phyloP scores from a whole-genome alignment of 805 yeast genomes.

The Candida oleophila region DNA sequence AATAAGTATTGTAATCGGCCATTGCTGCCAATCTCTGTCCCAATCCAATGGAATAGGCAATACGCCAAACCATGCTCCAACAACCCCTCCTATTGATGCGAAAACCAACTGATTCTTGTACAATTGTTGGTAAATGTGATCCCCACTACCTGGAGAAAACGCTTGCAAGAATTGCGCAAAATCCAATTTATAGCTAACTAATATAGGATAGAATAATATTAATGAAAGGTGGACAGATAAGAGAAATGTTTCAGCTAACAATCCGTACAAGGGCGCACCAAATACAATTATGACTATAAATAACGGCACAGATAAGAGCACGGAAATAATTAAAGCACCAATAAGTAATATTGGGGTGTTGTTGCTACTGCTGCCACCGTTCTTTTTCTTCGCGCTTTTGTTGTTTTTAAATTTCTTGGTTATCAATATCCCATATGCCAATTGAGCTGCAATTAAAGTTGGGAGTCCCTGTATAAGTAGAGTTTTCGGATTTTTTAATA shows the following conservation, averaged over 20 bases:
- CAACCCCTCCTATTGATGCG: slow-evolving; percentile 22
- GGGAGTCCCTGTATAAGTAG: slow-evolving; percentile 26
- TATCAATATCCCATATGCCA: slow-evolving; percentile 21
- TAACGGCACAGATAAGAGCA: slow-evolving; percentile 36
- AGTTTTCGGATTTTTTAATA: slow-evolving; percentile 21
- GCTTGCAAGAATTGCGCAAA: slow-evolving; percentile 31
- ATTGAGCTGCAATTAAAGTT: slow-evolving; percentile 21
- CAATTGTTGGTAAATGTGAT: slow-evolving; percentile 17
- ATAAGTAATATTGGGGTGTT: slow-evolving; percentile 22
- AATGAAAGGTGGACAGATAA: slow-evolving; percentile 62
- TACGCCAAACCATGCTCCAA: slow-evolving; percentile 93
- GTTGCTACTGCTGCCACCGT: slow-evolving; percentile 6
- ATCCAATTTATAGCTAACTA: slow-evolving; percentile 53
- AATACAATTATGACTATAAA: slow-evolving; percentile 52
- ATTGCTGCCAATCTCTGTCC: slow-evolving; percentile 96
- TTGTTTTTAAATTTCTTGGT: slow-evolving; percentile 1
- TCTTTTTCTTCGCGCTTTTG: slow-evolving; percentile 7
- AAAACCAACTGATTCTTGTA: slow-evolving; percentile 27
- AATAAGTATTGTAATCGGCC: slow-evolving; percentile 85
- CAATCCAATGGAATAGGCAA: slow-evolving; percentile 94
- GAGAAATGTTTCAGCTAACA: slow-evolving; percentile 53
- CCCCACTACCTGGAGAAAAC: slow-evolving; percentile 15
- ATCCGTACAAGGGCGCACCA: slow-evolving; percentile 76
- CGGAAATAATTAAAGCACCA: slow-evolving; percentile 29
- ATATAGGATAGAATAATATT: slow-evolving; percentile 62